These are phyloP conservation scores for Blastobotrys chiropterorum DNA, from an alignment of 805 yeast species.

Conservation along the genomic window DNA sequence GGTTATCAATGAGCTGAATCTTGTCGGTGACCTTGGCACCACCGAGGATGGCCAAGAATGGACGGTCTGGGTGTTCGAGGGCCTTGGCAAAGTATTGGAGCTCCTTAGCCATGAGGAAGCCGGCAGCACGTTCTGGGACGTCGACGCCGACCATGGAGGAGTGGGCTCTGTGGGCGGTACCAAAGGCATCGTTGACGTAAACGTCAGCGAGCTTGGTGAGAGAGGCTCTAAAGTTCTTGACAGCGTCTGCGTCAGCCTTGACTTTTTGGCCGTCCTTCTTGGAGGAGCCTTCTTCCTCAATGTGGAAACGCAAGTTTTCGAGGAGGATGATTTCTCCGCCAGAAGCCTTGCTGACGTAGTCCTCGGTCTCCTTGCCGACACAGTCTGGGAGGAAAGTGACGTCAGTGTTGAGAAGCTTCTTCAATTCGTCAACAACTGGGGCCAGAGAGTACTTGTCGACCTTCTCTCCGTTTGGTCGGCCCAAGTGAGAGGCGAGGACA, in stretches of 20 bases:
- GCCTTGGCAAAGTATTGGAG: conserved; percentile 97
- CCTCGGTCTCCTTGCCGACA: conserved; percentile 88
- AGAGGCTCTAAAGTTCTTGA: conserved; percentile 80
- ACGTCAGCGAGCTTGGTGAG: conserved; percentile 93
- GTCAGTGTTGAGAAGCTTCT: conserved; percentile 62
- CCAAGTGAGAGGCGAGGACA: conserved; percentile 93
- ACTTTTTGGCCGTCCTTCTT: conserved; percentile 87
- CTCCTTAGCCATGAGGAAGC: conserved; percentile 98
- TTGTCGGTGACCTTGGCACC: conserved; percentile 99
- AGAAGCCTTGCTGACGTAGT: conserved; percentile 64
- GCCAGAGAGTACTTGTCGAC: conserved; percentile 81
- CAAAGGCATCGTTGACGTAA: conserved; percentile 95
- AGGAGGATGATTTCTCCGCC: conserved; percentile 81
- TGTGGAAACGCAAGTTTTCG: conserved; percentile 98
- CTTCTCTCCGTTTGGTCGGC: conserved; percentile 97
- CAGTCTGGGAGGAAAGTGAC: conserved; percentile 83
- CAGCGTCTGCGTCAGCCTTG: conserved; percentile 84
- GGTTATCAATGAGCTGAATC: conserved; percentile 93
- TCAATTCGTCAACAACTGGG: conserved; percentile 90
- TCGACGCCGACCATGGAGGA: conserved; percentile 98
- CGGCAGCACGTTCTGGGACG: conserved; percentile 93
- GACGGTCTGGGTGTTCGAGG: conserved; percentile 95
- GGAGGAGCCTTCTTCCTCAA: conserved; percentile 84
- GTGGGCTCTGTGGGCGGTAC: conserved; percentile 99
- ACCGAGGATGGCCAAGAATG: conserved; percentile 97